Base-by-base conservation (phyloP, 192 early-diverging fungal species). In the Endogone sp. region DNA sequence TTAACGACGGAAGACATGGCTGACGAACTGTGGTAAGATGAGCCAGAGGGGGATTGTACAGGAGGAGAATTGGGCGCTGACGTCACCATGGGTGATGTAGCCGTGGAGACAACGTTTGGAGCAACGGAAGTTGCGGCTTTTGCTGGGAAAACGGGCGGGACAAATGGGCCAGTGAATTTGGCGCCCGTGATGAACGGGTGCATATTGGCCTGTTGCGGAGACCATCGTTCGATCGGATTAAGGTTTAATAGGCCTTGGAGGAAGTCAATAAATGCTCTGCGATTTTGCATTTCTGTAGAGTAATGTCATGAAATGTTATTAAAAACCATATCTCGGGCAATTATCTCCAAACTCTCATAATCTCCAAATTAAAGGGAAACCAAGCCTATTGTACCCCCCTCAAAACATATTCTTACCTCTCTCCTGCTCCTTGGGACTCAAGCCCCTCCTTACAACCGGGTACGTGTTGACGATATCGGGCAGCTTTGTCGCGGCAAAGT, bases 131-230 rank as follows among this genome's bases (percentile, higher is more conserved):
- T 68, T 37, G 62, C n/a, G 4, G 69, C 22, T 71, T 71, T 71
- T 60, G 22, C 27, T n/a, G 63, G 66, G 26, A 29, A 49, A 59
- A 67, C 79, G n/a, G 82, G 82, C 1, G 90, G 92, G 9, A 78
- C 71, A 70, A 90, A 95, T 58, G 90, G 86, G 0, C 87, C 90
- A 4, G 79, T 76, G 29, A 90, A 94, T 20, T 80, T 78, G 71
- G 95, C 91, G 3, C 94, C 95, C 0, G 96, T 97, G 57, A 98
- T 94, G 72, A 99, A 98, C 10, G 97, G 97, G 68, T 99, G 97
- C 73, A 91, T 79, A 21, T 90, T 85, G 2, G 97, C 97, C 75
- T 99, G 94, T 49, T 93, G 91, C 20, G 97, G 96, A 10, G 94
- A 91, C 96, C 96, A 98, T 62, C 97, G 85, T 74, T 93, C 93